phyloP scores from a whole-genome alignment of 495 filamentous ascomycete genomes.

The Oidiodendron maius region DNA sequence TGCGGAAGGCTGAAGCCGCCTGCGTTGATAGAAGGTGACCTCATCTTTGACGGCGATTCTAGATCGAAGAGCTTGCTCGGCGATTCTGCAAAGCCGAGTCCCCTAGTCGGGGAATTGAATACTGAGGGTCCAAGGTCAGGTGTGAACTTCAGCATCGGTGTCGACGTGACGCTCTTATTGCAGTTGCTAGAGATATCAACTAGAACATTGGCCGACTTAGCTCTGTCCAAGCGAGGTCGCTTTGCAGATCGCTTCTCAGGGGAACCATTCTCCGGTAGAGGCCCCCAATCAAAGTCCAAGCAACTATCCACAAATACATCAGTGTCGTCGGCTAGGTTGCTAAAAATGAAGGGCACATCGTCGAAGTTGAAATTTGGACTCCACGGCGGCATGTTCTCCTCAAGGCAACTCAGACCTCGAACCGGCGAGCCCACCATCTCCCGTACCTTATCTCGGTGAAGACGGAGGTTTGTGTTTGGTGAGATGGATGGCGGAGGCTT shows the following conservation, averaged over 20 bases:
- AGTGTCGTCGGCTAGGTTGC: conserved; percentile 50
- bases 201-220: conserved; percentile 54
- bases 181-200: conserved; percentile 56
- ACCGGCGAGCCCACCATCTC: conserved; percentile 86
- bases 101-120: conserved; percentile 29
- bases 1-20: conserved; percentile 11
- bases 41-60: conserved; percentile 50
- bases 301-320: conserved; percentile 67
- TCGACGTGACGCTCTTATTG: conserved; percentile 42
- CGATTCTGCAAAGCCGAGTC: conserved; percentile 32
- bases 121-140: conserved; percentile 23
- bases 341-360: conserved; percentile 39
- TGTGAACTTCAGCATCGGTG: conserved; percentile 37
- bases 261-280: conserved; percentile 55
- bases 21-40: conserved; percentile 26
- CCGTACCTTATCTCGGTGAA: conserved; percentile 81
- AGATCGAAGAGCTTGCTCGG: conserved; percentile 33
- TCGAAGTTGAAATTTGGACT: conserved; percentile 68
- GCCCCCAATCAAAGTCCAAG: conserved; percentile 31
- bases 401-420: conserved; percentile 61
- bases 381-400: conserved; percentile 62
- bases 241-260: conserved; percentile 70
- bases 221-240: conserved; percentile 53
- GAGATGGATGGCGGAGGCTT: conserved; percentile 84
- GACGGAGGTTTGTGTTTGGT: conserved; percentile 88